Percentiles rank a stretch among this genome's conserved stretches.
Evolutionary conservation across 192 early-diverging fungal species (phyloP).

Genomic region (Dissophora ornata): DNA sequence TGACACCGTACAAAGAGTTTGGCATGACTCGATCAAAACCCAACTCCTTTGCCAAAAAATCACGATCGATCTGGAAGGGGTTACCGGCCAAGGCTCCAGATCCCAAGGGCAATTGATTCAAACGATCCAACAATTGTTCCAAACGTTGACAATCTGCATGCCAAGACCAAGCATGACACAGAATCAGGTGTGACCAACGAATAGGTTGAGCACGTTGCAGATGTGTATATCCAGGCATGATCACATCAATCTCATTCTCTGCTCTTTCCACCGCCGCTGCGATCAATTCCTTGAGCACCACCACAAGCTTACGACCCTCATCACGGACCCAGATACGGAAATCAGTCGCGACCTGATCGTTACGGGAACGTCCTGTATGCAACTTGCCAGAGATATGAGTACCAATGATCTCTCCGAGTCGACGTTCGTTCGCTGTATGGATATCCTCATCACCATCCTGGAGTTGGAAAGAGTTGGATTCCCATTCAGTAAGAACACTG

Average conservation of each 20-base stretch:
- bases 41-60: constrained; percentile 87
- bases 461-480: constrained; percentile 73
- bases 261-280: constrained; percentile 81
- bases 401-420: constrained; percentile 93
- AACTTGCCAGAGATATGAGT: constrained; percentile 90
- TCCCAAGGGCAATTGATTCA: constrained; percentile 90
- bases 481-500: constrained; percentile 87
- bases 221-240: constrained; percentile 99
- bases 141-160: constrained; percentile 90
- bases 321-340: constrained; percentile 95
- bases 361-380: constrained; percentile 95
- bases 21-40: constrained; percentile 87
- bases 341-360: constrained; percentile 99
- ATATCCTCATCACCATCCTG: constrained; percentile 94
- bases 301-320: constrained; percentile 73
- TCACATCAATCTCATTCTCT: constrained; percentile 87
- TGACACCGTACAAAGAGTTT: constrained; percentile 93
- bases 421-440: constrained; percentile 98
- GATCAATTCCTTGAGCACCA: constrained; percentile 82
- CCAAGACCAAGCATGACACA: constrained; percentile 92
- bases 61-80: constrained; percentile 95
- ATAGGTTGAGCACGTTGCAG: constrained; percentile 98
- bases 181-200: constrained; percentile 93
- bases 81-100: constrained; percentile 96
- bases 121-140: constrained; percentile 80